Evolutionary conservation across 257 asterid species (phyloP), one percentile per base, ranked within the genome.

Genomic region (Solanum corneliomulleri): DNA sequence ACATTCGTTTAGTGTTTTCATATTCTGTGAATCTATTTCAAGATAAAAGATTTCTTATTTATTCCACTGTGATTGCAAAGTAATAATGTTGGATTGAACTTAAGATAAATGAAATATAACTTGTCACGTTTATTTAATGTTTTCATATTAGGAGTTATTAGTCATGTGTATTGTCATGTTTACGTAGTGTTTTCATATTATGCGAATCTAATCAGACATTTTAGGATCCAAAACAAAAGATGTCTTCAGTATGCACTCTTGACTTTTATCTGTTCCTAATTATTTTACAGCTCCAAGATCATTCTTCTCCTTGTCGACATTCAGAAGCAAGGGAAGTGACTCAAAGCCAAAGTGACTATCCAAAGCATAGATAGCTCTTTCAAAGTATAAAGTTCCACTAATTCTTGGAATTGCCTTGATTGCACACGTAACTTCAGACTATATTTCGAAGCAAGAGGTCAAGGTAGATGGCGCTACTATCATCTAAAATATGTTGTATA

Each of bases 321-420:
- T 97, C 86, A 94, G 99, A 91, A 93, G 98, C 97, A 97, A 97
- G 89, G 99, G 98, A 89, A 92, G 95, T 52, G 99, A 97, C 75
- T 92, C 96, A 9, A 97, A 94, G 91, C 94, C 95, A 86, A 92
- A 98, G 92, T 94, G 90, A 92, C 35, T 66, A 18, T 89, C 83
- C 74, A 39, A 75, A 81, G 29, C 85, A 23, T 29, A 81, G 69
- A 18, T 81, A 31, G 5, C 69, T 49, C 58, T 18, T 31, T 49
- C 20, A 49, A 49, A 49, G 69, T 27, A 47, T 85, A 87, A 78
- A 69, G 77, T 33, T 70, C 41, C 45, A 68, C 86, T 20, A 33
- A 77, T 84, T 76, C 88, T 58, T n/a, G 64, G 80, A 76, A 70
- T 66, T 83, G 58, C 33, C 42, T 35, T 88, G 41, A 47, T 49